Percentiles rank a stretch among this genome's conserved stretches.
phyloP scores from a whole-genome alignment of 345 rosid genomes.

The Arabis hirsuta region DNA sequence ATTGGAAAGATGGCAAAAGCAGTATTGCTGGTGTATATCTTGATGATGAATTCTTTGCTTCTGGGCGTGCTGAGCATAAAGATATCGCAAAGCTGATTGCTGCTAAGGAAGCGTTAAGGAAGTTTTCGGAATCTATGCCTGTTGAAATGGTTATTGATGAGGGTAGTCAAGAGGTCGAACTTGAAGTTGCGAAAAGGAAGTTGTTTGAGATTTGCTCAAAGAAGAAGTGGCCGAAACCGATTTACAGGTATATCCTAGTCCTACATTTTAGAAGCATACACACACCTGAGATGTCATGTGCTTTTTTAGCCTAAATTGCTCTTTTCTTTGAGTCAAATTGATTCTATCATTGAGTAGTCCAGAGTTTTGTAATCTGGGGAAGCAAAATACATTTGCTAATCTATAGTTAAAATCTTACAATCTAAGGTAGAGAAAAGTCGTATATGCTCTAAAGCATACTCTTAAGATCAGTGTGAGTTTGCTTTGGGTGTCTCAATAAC shows the following conservation, averaged over 20 bases:
- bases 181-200: slow-evolving; percentile 65
- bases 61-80: slow-evolving; percentile 60
- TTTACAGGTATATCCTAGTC: slow-evolving; percentile 53
- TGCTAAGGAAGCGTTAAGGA: slow-evolving; percentile 57
- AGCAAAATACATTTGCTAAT: slow-evolving; percentile 19
- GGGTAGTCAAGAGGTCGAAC: slow-evolving; percentile 43
- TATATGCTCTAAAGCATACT: background rate
- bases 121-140: slow-evolving; percentile 43
- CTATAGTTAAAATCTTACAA: background rate
- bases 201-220: slow-evolving; percentile 59
- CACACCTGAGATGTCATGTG: background rate
- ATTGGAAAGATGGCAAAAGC: slow-evolving; percentile 40
- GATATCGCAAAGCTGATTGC: slow-evolving; percentile 76
- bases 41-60: slow-evolving; percentile 56
- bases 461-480: background rate
- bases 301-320: background rate
- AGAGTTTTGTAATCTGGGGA: background rate
- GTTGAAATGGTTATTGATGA: slow-evolving; percentile 25
- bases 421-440: background rate
- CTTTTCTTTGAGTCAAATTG: background rate
- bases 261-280: background rate
- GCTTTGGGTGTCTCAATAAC: background rate
- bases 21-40: slow-evolving; percentile 58
- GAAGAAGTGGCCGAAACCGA: slow-evolving; percentile 73
- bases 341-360: background rate